Conservation (phyloP, 2,329 filamentous ascomycete genomes). For the Penicillium carneum region DNA sequence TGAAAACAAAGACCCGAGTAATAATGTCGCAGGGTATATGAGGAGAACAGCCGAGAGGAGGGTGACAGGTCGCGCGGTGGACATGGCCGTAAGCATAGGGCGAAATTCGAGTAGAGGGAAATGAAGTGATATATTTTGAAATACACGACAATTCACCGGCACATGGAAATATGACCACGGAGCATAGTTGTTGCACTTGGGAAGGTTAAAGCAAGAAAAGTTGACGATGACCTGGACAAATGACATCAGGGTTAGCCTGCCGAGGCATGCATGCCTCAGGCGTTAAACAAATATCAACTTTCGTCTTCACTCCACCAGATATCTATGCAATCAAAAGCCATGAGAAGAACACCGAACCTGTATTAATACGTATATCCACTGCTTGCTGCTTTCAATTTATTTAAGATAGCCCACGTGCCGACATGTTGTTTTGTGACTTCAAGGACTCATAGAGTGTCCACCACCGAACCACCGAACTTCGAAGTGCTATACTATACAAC, state of each 20-base stretch:
- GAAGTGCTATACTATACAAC: background rate
- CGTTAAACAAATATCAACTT: background rate
- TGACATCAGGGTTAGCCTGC: constrained; percentile 24
- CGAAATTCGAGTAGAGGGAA: background rate
- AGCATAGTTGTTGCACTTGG: constrained; percentile 17
- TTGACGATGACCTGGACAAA: constrained; percentile 14
- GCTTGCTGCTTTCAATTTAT: background rate
- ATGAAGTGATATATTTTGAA: background rate
- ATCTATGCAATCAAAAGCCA: background rate
- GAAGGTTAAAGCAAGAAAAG: constrained; percentile 14
- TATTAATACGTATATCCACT: background rate
- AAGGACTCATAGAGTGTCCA: background rate
- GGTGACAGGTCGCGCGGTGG: constrained; percentile 25
- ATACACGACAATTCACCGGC: background rate
- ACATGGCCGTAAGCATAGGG: constrained; percentile 24
- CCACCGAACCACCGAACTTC: too few species aligned
- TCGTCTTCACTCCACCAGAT: too few species aligned
- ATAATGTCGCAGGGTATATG: constrained; percentile 78
- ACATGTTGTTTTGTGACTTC: background rate
- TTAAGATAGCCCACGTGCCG: background rate
- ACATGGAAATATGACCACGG: background rate
- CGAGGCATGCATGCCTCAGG: constrained; percentile 19
- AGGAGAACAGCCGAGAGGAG: constrained; percentile 69
- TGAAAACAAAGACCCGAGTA: constrained; percentile 83
- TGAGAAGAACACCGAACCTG: background rate